Base-by-base conservation (phyloP, 805 yeast genomes). In the Barnettozyma botsteinii region DNA sequence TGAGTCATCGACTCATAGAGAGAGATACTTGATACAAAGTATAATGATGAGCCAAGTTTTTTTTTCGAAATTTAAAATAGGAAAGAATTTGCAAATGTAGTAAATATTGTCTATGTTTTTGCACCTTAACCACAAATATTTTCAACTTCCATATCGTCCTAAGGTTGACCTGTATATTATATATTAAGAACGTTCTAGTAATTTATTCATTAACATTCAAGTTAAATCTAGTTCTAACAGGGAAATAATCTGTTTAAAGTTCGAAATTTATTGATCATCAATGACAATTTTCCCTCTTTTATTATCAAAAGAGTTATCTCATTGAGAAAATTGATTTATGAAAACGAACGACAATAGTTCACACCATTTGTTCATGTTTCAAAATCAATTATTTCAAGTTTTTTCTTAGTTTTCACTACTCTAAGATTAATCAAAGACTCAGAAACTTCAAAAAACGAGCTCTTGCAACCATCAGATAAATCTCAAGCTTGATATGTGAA, bases 191-290 rank as follows among this genome's bases (percentile, higher is more conserved):
- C n/a, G n/a, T n/a, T n/a, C n/a, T n/a, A n/a, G n/a, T n/a, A n/a
- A 25, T 25, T n/a, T 14, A 27, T 27, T 37, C 11, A 17, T 19
- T 31, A 11, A 51, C 42, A 2, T 40, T 19, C 33, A 49, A 14
- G 5, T 20, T 22, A 7, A 13, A 21, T 29, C 42, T 44, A 15
- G 43, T 33, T 15, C 34, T 34, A 10, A 35, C 20, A n/a, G 42
- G 43, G 6, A 51, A 45, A 26, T 61, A 62, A 38, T 62, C 66
- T 34, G 47, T 40, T 36, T 62, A 62, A 49, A 55, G 18, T 47
- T 53, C 35, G 59, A 45, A 17, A 54, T 49, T 8, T 32, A 41
- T 27, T 43, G 40, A 35, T 53, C 51, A 43, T 61, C 55, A 25
- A 50, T 20, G 28, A 48, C 49, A 19, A 61, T 50, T 9, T 48